phyloP scores from a whole-genome alignment of 768 basidiomycete species.

The Boletus reticulatus region DNA sequence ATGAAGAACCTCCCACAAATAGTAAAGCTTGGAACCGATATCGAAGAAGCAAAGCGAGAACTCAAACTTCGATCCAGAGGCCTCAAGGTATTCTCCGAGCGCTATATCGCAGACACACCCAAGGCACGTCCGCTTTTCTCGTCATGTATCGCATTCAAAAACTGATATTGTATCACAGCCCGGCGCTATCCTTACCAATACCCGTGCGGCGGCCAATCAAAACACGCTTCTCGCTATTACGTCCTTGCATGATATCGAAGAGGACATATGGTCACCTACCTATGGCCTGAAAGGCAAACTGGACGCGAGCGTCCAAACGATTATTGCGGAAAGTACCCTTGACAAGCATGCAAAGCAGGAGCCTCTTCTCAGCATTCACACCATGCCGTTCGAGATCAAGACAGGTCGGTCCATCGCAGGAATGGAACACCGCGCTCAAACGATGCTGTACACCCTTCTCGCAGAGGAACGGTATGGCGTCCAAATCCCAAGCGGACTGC shows the following conservation, averaged over 20 bases:
- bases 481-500: slow-evolving; percentile 75
- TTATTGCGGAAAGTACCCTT: slow-evolving; percentile 48
- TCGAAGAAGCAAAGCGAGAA: slow-evolving; percentile 67
- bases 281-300: slow-evolving; percentile 96
- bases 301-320: slow-evolving; percentile 80
- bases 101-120: slow-evolving; percentile 62
- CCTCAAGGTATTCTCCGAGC: slow-evolving; percentile 58
- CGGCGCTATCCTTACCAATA: slow-evolving; percentile 65
- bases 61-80: slow-evolving; percentile 62
- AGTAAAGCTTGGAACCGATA: slow-evolving; percentile 52
- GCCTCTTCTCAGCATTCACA: slow-evolving; percentile 23
- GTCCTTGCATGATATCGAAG: slow-evolving; percentile 84
- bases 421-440: slow-evolving; percentile 96
- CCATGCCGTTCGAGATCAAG: slow-evolving; percentile 91
- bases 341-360: slow-evolving; percentile 17
- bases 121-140: slow-evolving; percentile 44
- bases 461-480: slow-evolving; percentile 88
- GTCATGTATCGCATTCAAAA: background rate
- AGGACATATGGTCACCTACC: slow-evolving; percentile 95
- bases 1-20: slow-evolving; percentile 56
- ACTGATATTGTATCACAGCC: slow-evolving; percentile 38
- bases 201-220: slow-evolving; percentile 49
- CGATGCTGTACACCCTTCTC: slow-evolving; percentile 93
- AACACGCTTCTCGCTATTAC: slow-evolving; percentile 67
- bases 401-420: slow-evolving; percentile 76